Evolutionary conservation across 2,329 filamentous ascomycete species (phyloP).

Genomic region (Talaromyces sp.): DNA sequence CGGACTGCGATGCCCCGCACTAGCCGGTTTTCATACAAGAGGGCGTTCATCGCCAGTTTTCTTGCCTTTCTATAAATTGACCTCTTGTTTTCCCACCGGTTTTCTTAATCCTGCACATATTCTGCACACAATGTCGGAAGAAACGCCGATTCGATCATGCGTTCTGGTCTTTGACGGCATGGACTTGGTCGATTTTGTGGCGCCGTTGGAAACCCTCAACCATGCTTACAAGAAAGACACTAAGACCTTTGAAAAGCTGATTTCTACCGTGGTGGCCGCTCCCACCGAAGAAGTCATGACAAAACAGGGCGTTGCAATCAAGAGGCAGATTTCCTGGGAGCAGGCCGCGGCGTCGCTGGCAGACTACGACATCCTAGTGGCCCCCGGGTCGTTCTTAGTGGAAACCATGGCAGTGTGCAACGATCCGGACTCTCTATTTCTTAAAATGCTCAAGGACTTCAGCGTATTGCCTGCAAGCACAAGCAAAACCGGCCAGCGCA

Average conservation of each 20-base stretch:
- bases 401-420: neutral
- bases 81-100: neutral
- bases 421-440: neutral
- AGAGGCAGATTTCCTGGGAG: neutral
- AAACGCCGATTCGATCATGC: neutral
- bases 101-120: neutral
- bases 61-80: neutral
- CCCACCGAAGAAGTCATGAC: neutral
- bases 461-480: neutral
- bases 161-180: constrained; percentile 4
- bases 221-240: constrained; percentile 2
- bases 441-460: neutral
- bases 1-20: neutral
- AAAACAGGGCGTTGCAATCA: neutral
- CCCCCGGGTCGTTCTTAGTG: neutral
- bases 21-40: neutral
- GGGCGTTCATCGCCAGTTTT: neutral
- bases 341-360: neutral
- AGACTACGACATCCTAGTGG: neutral
- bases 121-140: neutral
- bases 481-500: neutral
- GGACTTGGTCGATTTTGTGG: constrained; percentile 5
- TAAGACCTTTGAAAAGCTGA: neutral
- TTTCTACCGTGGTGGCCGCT: neutral
- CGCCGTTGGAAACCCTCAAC: constrained; percentile 5